Base-by-base conservation (phyloP, 2,329 filamentous ascomycete species). In the Blastomyces gilchristii region DNA sequence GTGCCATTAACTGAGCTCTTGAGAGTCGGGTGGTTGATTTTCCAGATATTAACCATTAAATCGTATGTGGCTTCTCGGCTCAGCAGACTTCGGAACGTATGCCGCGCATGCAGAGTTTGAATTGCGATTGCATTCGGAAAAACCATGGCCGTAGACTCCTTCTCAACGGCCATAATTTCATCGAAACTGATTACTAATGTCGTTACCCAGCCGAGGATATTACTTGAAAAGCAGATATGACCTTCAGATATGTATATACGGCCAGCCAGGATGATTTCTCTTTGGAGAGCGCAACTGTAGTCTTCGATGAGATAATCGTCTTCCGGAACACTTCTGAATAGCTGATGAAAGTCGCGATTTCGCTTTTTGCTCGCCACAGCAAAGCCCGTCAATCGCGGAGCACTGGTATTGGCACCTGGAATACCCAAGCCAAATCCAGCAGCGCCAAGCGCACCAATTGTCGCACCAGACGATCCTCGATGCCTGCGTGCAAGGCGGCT, bases 51-150 rank as follows among this genome's bases (percentile, higher is more conserved):
- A 68, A 99, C 89, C 72, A 99, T 92, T 56, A 99, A 80, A 72
- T 99, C 95, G 72, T 97, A 99, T 0, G 95, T 97, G 2, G 92
- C 91, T 76, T 99, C 94, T 73, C 94, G 84, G 71, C 91, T 94
- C 5, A 96, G 87, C 68, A 99, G 90, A 76, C 92, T 97, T 62
- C 94, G 92, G 76, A 99, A 99, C 0, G 95, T 87, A 71, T 99
- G 94, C 68, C 94, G 91, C 53, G 94, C 91, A 73, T 99, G 94
- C 14, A 97, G 79, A 0, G 94, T 99, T 59, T 95, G 91, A 53
- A 99, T 96, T 77, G 96, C 94, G 62, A 99, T 89, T 3, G 93
- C 95, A 72, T 99, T 99, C 64, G 95, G 96, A 77, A 99, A 97
- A 1, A 99, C 82, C 65, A 99, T 82, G 0, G 94, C 94, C 0